phyloP scores from a whole-genome alignment of 2,329 filamentous ascomycete genomes.

The Microsporum ferrugineum region DNA sequence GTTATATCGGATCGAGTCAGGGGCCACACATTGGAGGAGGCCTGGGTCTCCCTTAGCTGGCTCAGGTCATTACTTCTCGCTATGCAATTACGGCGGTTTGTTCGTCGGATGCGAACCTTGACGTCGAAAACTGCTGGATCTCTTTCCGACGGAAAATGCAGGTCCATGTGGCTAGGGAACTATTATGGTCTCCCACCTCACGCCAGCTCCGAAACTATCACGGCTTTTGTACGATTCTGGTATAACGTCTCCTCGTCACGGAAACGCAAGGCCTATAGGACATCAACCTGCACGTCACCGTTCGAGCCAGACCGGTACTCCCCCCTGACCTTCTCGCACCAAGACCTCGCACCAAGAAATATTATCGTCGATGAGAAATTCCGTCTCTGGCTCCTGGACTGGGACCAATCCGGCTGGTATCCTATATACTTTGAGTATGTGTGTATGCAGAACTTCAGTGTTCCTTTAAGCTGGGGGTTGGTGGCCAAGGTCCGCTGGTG shows the following conservation, averaged over 20 bases:
- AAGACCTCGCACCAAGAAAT: constrained; percentile 25
- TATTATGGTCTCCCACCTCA: constrained; percentile 15
- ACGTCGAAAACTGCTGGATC: constrained; percentile 18
- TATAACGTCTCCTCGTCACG: constrained; percentile 13
- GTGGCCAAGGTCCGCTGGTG: constrained; percentile 6
- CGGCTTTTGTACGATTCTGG: constrained; percentile 17
- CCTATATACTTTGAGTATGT: constrained; percentile 12
- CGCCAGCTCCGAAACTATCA: constrained; percentile 12
- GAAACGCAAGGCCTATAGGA: neutral
- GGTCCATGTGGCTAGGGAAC: constrained; percentile 18
- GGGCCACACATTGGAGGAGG: constrained; percentile 15
- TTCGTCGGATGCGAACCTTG: constrained; percentile 14
- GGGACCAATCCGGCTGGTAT: constrained; percentile 13
- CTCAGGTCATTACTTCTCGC: constrained; percentile 14
- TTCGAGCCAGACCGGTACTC: constrained; percentile 13
- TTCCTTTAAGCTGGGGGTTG: constrained; percentile 7
- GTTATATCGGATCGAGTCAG: constrained; percentile 17
- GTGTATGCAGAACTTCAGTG: constrained; percentile 12
- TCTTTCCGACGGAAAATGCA: constrained; percentile 10
- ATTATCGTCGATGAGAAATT: constrained; percentile 19
- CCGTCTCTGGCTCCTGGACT: constrained; percentile 12
- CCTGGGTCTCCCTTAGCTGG: constrained; percentile 17
- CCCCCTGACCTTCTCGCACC: constrained; percentile 24
- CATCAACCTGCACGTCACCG: neutral
- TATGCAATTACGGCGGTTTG: constrained; percentile 16